Conservation (phyloP, 2,329 filamentous ascomycete genomes). For the Leptographium radiaticola region DNA sequence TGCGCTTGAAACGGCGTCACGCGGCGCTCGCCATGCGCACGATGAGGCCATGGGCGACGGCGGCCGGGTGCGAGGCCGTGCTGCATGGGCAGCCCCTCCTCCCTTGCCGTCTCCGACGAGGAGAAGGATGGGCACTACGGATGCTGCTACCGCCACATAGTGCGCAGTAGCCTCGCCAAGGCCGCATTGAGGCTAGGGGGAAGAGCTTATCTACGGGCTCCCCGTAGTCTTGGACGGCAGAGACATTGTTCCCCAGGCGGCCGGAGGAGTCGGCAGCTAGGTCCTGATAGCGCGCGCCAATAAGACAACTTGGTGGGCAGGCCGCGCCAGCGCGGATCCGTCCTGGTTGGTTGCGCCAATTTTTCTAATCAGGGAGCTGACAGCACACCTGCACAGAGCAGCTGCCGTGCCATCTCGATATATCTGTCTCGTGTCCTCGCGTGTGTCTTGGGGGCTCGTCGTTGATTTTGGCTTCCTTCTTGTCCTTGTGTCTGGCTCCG, state of each 20-base stretch:
- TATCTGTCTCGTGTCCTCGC: neutral
- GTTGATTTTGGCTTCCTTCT: neutral
- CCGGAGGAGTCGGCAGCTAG: neutral
- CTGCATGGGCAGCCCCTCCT: too few relatives aligned
- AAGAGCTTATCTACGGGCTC: neutral
- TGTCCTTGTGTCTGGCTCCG: neutral
- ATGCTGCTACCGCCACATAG: too few relatives aligned
- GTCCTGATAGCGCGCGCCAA: neutral
- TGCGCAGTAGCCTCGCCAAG: too few relatives aligned
- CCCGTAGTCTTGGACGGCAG: neutral
- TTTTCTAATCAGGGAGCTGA: neutral
- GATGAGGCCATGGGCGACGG: too few relatives aligned
- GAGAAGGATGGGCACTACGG: too few relatives aligned
- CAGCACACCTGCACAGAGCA: neutral
- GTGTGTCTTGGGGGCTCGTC: neutral
- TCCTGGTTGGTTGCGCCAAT: neutral
- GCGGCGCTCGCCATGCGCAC: too few relatives aligned
- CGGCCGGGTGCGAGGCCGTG: too few relatives aligned
- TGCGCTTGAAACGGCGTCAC: too few relatives aligned
- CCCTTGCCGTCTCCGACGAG: too few relatives aligned
- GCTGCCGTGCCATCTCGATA: neutral
- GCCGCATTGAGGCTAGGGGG: neutral
- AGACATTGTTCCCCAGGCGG: neutral
- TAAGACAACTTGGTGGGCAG: neutral
- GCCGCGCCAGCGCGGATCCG: neutral